A percentile compares a stretch with the other conserved stretches of the same genome.
These are phyloP conservation scores for Vaccinium vitisidaea DNA, from an alignment of 148 eudicot genomes.

Conservation along the genomic window DNA sequence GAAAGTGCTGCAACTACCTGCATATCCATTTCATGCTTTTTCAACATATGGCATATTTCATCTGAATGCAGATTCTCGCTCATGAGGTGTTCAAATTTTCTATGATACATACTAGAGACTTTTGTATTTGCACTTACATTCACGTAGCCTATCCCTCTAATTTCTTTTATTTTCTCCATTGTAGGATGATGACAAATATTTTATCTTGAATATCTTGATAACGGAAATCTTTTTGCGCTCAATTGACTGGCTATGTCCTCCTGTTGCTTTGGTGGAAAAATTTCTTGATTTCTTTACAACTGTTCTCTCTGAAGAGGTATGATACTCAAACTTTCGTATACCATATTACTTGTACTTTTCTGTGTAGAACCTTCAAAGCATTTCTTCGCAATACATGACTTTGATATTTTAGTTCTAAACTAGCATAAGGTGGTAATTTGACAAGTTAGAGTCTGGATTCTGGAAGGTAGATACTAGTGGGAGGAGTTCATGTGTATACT, in stretches of 20 bases:
- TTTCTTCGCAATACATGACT: background rate
- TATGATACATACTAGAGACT: background rate
- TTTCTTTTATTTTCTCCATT: constrained; percentile 25
- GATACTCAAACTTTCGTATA: constrained; percentile 16
- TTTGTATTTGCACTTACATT: background rate
- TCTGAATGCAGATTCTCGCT: background rate
- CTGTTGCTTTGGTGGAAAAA: constrained; percentile 47
- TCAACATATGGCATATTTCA: background rate
- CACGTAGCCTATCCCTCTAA: constrained; percentile 3
- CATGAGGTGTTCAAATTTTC: background rate
- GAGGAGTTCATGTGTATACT: background rate
- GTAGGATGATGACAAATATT: constrained; percentile 72
- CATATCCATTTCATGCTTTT: background rate
- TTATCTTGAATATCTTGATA: constrained; percentile 53
- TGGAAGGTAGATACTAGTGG: background rate
- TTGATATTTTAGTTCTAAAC: background rate
- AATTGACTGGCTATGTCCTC: constrained; percentile 43
- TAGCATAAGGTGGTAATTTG: background rate
- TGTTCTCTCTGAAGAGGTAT: constrained; percentile 59
- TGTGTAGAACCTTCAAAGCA: background rate
- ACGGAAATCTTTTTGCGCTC: constrained; percentile 61
- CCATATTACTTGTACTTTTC: background rate
- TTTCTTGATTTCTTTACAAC: constrained; percentile 63
- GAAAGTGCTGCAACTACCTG: background rate
- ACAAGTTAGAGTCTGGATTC: background rate